Base-by-base conservation (phyloP, 768 basidiomycete genomes). In the Termitomyces sp. region DNA sequence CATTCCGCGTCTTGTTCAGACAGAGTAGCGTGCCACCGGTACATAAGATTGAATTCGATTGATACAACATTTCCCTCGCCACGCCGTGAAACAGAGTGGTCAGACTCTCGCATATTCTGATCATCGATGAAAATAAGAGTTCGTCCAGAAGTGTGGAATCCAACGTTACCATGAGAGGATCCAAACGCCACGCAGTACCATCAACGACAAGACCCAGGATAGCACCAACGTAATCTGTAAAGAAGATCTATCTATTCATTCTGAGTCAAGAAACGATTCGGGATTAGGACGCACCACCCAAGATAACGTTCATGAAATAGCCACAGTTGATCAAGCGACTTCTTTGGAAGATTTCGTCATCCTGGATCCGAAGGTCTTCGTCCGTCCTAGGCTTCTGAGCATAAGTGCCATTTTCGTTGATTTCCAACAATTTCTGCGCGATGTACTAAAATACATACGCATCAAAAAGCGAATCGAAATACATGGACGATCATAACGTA, bases 61-160 rank as follows among this genome's bases (percentile, higher is more conserved):
- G 90, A 89, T 57, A 84, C 82, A 38, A 82, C 84, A 64, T 92
- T 92, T 51, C 91, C 91, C 66, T 85, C 73, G 38, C 90, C 91
- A 10, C 83, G 79, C 38, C 83, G 80, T 14, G 79, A 71, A 55
- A 88, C 68, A 0, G 73, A 72, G 60, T 89, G 87, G 58, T 74
- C 65, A 0, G 65, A 10, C 28, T 79, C 78, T 47, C 88, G 79
- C 58, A 79, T 79, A 10, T 72, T 58, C 86, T 87, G 48, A 8
- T 58, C 24, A 40, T 47, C n/a, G 32, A 55, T 16, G 52, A 53
- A 28, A 26, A n/a, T 13, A 6, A 5, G 6, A 11, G 13, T 11
- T 6, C 46, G 13, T 16, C 3, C 46, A 36, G 10, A 16, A 46
- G n/a, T 41, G 54, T 35, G 13, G 11, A 50, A 52, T 20, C n/a